Conservation (phyloP, 768 basidiomycete species). For the Lentinula sp. region DNA sequence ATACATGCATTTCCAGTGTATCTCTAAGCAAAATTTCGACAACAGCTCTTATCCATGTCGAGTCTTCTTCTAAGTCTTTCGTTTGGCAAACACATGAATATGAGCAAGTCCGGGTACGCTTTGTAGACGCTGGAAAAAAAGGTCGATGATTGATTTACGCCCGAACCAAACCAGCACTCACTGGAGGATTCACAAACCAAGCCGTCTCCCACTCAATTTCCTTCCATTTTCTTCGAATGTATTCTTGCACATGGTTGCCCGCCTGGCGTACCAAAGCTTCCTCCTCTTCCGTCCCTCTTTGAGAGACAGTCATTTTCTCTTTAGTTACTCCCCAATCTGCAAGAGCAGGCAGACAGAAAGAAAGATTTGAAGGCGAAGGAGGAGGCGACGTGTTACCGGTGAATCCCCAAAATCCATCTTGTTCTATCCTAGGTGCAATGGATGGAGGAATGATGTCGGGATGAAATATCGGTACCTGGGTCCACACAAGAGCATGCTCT, state of each 20-base stretch:
- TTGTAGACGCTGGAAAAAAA: slow-evolving; percentile 56
- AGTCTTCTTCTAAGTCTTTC: slow-evolving; percentile 24
- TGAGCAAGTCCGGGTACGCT: slow-evolving; percentile 79
- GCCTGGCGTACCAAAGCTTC: slow-evolving; percentile 42
- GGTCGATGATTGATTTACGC: not conserved
- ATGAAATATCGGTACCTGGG: slow-evolving; percentile 65
- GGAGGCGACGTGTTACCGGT: slow-evolving; percentile 53
- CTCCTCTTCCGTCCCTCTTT: slow-evolving; percentile 46
- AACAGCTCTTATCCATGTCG: not conserved
- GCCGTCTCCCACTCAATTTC: slow-evolving; percentile 83
- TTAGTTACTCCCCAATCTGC: slow-evolving; percentile 67
- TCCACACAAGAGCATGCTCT: slow-evolving; percentile 77
- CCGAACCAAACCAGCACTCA: slow-evolving; percentile 26
- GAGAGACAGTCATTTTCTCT: slow-evolving; percentile 51
- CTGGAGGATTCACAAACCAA: slow-evolving; percentile 89
- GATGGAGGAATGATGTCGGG: slow-evolving; percentile 42
- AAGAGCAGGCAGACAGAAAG: slow-evolving; percentile 52
- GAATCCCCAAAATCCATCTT: slow-evolving; percentile 82
- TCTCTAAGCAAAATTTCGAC: not conserved
- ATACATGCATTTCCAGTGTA: no score
- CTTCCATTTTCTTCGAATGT: slow-evolving; percentile 60
- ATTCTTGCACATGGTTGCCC: slow-evolving; percentile 53
- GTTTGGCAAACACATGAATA: slow-evolving; percentile 79
- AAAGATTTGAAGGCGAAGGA: slow-evolving; percentile 55
- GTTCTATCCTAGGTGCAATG: slow-evolving; percentile 52